Percentiles rank a stretch among this genome's conserved stretches.
Evolutionary conservation across 495 filamentous ascomycete genomes (phyloP).

Genomic region (Penicillium soppii): DNA sequence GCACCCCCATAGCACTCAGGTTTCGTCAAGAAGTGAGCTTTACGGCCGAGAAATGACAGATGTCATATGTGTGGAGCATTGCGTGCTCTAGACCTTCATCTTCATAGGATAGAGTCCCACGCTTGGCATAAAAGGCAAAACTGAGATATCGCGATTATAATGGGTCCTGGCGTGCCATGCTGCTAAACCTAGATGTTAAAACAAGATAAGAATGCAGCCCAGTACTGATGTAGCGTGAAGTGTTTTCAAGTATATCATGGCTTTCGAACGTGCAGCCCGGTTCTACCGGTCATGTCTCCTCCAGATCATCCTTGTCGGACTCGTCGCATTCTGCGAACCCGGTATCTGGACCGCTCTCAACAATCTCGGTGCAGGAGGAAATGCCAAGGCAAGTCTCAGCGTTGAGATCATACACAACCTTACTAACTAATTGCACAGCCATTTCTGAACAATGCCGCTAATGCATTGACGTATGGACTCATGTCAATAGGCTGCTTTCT

Average conservation of each 20-base stretch:
- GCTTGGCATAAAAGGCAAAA: neutral
- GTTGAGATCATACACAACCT: neutral
- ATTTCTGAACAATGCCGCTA: slow-evolving; percentile 57
- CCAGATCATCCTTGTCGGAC: slow-evolving; percentile 54
- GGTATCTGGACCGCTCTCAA: slow-evolving; percentile 62
- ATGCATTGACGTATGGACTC: slow-evolving; percentile 55
- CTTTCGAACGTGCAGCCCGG: slow-evolving; percentile 8
- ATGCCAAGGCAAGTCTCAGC: slow-evolving; percentile 34
- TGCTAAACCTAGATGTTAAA: neutral
- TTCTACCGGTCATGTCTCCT: slow-evolving; percentile 55
- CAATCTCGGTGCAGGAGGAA: slow-evolving; percentile 57
- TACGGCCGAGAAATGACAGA: neutral
- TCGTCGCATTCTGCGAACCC: slow-evolving; percentile 56
- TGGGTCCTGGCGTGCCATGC: slow-evolving; percentile 16
- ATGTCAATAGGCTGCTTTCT: slow-evolving; percentile 57
- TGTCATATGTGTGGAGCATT: slow-evolving; percentile 17
- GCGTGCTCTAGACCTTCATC: slow-evolving; percentile 7
- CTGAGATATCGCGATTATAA: slow-evolving; percentile 14
- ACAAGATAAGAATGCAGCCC: neutral
- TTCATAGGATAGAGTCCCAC: neutral
- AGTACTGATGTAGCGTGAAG: no score
- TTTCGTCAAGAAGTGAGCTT: neutral
- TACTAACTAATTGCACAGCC: slow-evolving; percentile 25
- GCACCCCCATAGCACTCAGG: no score
- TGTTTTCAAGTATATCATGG: slow-evolving; percentile 1